Evolutionary conservation across 306 rosid species (phyloP).

Genomic region (Psophocarpus tetragonolobus): DNA sequence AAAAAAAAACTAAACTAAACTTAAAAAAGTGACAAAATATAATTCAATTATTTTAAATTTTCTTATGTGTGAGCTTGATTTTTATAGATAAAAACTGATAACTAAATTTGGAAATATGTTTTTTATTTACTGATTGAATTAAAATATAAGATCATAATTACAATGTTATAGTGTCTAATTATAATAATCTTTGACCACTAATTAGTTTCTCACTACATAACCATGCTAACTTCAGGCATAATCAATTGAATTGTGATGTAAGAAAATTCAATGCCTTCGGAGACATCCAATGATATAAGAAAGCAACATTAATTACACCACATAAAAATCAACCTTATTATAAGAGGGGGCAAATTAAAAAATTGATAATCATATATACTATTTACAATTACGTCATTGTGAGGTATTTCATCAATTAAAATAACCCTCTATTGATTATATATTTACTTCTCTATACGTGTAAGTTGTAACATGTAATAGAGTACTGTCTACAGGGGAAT

Average conservation of each 20-base stretch:
- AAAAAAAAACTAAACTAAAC: too few species aligned
- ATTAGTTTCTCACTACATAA: not conserved
- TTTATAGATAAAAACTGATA: too few species aligned
- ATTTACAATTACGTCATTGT: not conserved
- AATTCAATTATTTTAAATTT: too few species aligned
- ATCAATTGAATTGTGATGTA: slow-evolving; percentile 8
- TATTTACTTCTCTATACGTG: not conserved
- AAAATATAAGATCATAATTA: not conserved
- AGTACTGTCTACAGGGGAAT: not conserved
- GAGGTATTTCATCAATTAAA: not conserved
- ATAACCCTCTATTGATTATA: not conserved
- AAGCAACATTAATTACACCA: not conserved
- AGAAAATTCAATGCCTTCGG: not conserved
- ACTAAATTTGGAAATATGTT: not conserved
- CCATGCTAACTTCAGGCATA: not conserved
- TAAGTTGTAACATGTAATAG: not conserved
- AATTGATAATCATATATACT: not conserved
- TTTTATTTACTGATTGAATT: not conserved
- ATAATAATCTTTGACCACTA: not conserved
- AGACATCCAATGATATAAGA: not conserved
- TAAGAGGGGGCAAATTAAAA: not conserved
- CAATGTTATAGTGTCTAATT: not conserved
- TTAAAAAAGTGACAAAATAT: too few species aligned
- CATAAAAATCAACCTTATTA: not conserved
- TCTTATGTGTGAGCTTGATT: too few species aligned